phyloP scores from a whole-genome alignment of 2,329 filamentous ascomycete species.

The Fusarium sp. region DNA sequence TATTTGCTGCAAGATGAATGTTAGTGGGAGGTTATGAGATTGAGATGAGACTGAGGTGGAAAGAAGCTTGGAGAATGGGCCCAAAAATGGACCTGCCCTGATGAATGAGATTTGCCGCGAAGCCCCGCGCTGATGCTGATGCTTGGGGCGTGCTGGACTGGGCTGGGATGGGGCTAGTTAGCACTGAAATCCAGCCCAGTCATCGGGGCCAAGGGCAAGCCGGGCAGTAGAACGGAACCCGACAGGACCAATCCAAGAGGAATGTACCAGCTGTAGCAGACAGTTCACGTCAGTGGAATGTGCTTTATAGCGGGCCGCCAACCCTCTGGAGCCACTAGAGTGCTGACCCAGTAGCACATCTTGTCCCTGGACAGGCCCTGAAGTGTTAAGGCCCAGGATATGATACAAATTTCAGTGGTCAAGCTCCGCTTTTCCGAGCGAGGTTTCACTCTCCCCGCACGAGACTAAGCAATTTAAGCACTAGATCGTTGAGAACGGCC shows the following conservation, averaged over 20 bases:
- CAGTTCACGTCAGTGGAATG: conserved; percentile 9
- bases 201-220: background rate
- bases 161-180: background rate
- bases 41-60: conserved; percentile 29
- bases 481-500: conserved; percentile 31
- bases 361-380: conserved; percentile 14
- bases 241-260: conserved; percentile 4
- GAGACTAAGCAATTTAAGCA: conserved; percentile 39
- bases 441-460: conserved; percentile 45
- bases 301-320: conserved; percentile 12
- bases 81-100: conserved; percentile 18
- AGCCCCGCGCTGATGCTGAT: conserved; percentile 31
- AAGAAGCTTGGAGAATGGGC: conserved; percentile 28
- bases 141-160: background rate
- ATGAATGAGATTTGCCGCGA: conserved; percentile 44
- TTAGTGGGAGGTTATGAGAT: conserved; percentile 22
- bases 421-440: conserved; percentile 44
- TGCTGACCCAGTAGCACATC: conserved; percentile 22
- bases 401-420: conserved; percentile 3
- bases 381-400: conserved; percentile 25
- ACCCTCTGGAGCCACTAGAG: conserved; percentile 12
- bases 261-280: conserved; percentile 1
- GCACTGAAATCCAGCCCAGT: background rate
- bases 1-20: conserved; percentile 19
- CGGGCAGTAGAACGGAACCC: background rate